Evolutionary conservation across 495 filamentous ascomycete species (phyloP).

Genomic region (Tuber melanosporum): DNA sequence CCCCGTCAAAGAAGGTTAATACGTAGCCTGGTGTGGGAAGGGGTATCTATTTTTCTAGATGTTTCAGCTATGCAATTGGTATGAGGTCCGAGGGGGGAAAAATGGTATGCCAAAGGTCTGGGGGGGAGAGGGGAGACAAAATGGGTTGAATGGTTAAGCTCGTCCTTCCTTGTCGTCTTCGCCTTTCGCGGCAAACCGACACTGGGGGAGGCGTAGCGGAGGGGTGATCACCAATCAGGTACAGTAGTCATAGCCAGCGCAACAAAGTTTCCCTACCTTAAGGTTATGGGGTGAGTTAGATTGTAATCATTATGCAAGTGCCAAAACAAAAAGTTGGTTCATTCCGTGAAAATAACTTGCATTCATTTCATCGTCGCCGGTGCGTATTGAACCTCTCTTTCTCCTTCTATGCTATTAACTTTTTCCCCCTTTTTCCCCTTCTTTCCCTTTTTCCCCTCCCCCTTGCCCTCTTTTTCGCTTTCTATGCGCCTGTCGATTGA

Average conservation of each 20-base stretch:
- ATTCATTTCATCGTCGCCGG: slow-evolving; percentile 30
- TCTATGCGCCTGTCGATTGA: slow-evolving; percentile 19
- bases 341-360: slow-evolving; percentile 29
- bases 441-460: neutral
- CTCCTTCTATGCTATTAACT: slow-evolving; percentile 21
- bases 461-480: slow-evolving; percentile 17
- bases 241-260: neutral
- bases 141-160: slow-evolving; percentile 8
- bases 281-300: slow-evolving; percentile 39
- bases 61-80: neutral
- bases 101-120: neutral
- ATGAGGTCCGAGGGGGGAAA: neutral
- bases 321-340: neutral
- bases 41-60: neutral
- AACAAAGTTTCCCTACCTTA: slow-evolving; percentile 12
- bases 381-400: slow-evolving; percentile 23
- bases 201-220: neutral
- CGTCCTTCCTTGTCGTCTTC: slow-evolving; percentile 14
- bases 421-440: slow-evolving; percentile 5
- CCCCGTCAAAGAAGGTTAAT: neutral
- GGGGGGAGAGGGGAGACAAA: slow-evolving; percentile 6
- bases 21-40: slow-evolving; percentile 2
- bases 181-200: neutral
- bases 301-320: slow-evolving; percentile 36
- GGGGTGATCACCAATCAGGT: neutral